Base-by-base conservation (phyloP, 306 rosid species). In the Rosa lucieae region DNA sequence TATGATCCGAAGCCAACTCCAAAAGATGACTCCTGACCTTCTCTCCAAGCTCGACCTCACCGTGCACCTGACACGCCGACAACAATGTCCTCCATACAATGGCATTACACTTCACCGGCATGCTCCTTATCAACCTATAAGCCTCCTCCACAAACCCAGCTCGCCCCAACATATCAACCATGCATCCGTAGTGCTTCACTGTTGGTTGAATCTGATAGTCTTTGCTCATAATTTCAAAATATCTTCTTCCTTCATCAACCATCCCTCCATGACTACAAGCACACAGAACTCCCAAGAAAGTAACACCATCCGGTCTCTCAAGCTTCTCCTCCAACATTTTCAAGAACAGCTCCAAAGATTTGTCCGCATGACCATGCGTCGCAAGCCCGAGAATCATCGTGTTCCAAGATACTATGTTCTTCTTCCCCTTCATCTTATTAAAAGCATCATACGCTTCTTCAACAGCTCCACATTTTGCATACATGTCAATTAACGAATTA, bases 191-290 rank as follows among this genome's bases (percentile, higher is more conserved):
- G 85, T 92, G 97, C 84, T 92, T 94, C 69, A 85, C 73, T 4
- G 90, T 84, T 18, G 97, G 97, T 82, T 87, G 77, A 46, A 90
- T 86, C 62, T 70, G 48, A 68, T 83, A 90, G 11, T 82, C 82
- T 83, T 74, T 72, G 53, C 20, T 79, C 97, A 92, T 89, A 2
- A 80, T 66, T 75, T 88, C 80, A 65, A 90, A 86, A 77, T 73
- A 86, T 49, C 46, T 67, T 70, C 87, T 88, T 47, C 97, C 92
- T 80, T 92, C 93, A 3, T 83, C 86, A 49, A 90, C 86, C 89
- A 85, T 80, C 40, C 96, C 94, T 55, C 86, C 92, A 67, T 86
- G 90, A 77, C 92, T 94, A 81, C 97, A 94, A 77, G 97, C 94
- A 83, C 81, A 76, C 35, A 94, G 46, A 58, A 90, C 88, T 69